Evolutionary conservation across 257 asterid genomes (phyloP), one percentile per base, ranked within the genome.

Genomic region (Solanum gracilifrons): DNA sequence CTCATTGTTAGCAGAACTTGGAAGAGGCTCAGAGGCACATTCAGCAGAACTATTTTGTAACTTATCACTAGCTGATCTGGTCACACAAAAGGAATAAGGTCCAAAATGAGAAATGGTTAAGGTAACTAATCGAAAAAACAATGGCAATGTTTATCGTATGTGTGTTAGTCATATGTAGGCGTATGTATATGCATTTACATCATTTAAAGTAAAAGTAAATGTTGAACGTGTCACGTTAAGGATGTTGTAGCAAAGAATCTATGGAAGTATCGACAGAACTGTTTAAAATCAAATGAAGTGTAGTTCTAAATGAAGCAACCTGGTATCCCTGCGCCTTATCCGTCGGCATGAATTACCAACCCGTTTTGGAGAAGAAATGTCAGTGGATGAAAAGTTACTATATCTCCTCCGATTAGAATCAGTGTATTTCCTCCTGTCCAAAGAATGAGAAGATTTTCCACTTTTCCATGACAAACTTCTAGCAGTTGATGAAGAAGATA

Each of bases 391-490:
- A 92, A 93, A 92, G 89, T 91, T 91, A 88, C 85, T 91, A 88
- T 68, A 84, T 75, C 95, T 91, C 90, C 98, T 92, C 91, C 98
- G 88, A 82, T 90, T 87, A 16, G 94, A 87, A 60, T 94, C 98
- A 72, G 86, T 35, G 92, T 87, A 77, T 64, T 92, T 96, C 90
- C 93, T 95, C 90, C 90, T 92, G 75, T 94, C 95, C 75, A 89
- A 87, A 82, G 92, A 89, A 87, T 91, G 92, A 72, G 74, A 90
- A 89, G 95, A 91, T 92, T 92, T 93, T 32, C 87, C 90, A 88
- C 97, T 93, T 93, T 90, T 94, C 99, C 99, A 97, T 83, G 99
- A 95, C 93, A 97, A 92, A 90, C 94, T 93, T 90, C 97, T 86
- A 86, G 94, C 96, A 84, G 93, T 92, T 64, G 96, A 94, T 72